Percentiles rank a stretch among this genome's conserved stretches.
These are phyloP conservation scores for Ustilago crameri DNA, from an alignment of 1,284 basidiomycete species.

Conservation along the genomic window DNA sequence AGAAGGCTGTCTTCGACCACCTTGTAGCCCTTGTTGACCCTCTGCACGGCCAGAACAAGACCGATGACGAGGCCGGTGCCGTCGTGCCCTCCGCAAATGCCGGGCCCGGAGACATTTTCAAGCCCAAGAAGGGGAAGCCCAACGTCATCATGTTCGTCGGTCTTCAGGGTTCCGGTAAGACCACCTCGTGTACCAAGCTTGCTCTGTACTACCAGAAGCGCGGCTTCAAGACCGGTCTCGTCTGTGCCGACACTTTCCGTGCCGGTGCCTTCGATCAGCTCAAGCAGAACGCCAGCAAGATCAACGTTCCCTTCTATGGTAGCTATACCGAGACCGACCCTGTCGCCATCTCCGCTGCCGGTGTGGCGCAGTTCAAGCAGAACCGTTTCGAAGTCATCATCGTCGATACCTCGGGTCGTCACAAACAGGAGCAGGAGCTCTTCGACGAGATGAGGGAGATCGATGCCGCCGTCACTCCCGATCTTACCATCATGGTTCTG, in stretches of 20 bases:
- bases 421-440: constrained; percentile 95
- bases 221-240: constrained; percentile 96
- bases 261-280: constrained; percentile 98
- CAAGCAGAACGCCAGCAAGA: constrained; percentile 92
- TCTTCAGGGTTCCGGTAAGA: constrained; percentile 91
- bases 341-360: constrained; percentile 90
- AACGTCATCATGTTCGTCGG: constrained; percentile 87
- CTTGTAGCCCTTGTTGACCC: constrained; percentile 92
- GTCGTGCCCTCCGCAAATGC: constrained; percentile 25
- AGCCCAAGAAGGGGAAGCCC: constrained; percentile 92
- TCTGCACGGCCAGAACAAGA: constrained; percentile 48
- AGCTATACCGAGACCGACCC: constrained; percentile 99
- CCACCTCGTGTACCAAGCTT: constrained; percentile 80
- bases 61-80: constrained; percentile 44
- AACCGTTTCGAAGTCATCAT: constrained; percentile 99
- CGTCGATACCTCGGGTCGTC: constrained; percentile 96
- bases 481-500: constrained; percentile 71
- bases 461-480: constrained; percentile 86
- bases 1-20: constrained; percentile 86
- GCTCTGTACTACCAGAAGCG: constrained; percentile 97
- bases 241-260: constrained; percentile 99
- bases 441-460: constrained; percentile 99
- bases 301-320: constrained; percentile 98
- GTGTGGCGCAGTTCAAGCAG: constrained; percentile 96
- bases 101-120: constrained; percentile 75